Conservation (phyloP, 2,329 filamentous ascomycete genomes). For the Alternaria ethzedia region DNA sequence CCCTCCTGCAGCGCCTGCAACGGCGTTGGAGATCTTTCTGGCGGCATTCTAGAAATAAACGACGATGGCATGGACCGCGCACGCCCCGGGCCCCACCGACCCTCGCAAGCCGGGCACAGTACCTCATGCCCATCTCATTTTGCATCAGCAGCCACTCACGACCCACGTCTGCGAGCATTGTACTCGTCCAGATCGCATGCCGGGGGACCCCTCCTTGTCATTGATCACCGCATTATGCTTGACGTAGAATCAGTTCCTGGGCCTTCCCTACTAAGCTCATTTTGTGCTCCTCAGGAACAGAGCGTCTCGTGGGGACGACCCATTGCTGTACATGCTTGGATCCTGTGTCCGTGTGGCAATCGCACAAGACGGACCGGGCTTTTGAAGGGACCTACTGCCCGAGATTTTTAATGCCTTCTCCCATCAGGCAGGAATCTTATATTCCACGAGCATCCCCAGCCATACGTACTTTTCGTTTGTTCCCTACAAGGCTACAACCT, state of each 20-base stretch:
- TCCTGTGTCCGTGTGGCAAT: constrained; percentile 52
- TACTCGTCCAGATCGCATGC: constrained; percentile 48
- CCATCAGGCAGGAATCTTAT: constrained; percentile 48
- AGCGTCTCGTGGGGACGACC: constrained; percentile 50
- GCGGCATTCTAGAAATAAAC: constrained; percentile 52
- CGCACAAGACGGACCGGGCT: constrained; percentile 47
- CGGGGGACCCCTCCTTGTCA: constrained; percentile 46
- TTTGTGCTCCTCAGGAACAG: constrained; percentile 52
- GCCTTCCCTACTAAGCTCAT: constrained; percentile 51
- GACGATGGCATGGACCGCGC: constrained; percentile 39
- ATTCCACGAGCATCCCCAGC: constrained; percentile 48
- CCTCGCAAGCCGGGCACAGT: constrained; percentile 40
- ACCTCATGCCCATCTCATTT: constrained; percentile 47
- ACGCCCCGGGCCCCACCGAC: constrained; percentile 31
- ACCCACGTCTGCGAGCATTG: constrained; percentile 47
- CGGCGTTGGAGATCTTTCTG: constrained; percentile 51
- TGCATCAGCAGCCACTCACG: constrained; percentile 50
- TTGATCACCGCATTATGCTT: constrained; percentile 55
- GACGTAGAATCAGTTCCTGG: constrained; percentile 51
- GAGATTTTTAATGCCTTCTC: constrained; percentile 49
- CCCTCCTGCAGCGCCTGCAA: constrained; percentile 46
- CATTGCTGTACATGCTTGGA: constrained; percentile 49
- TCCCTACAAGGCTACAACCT: constrained; percentile 41
- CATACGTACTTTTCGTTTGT: constrained; percentile 32
- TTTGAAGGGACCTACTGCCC: constrained; percentile 45